Evolutionary conservation across 208 protist species (phyloP).

Genomic region (Crithidia thermophila): DNA sequence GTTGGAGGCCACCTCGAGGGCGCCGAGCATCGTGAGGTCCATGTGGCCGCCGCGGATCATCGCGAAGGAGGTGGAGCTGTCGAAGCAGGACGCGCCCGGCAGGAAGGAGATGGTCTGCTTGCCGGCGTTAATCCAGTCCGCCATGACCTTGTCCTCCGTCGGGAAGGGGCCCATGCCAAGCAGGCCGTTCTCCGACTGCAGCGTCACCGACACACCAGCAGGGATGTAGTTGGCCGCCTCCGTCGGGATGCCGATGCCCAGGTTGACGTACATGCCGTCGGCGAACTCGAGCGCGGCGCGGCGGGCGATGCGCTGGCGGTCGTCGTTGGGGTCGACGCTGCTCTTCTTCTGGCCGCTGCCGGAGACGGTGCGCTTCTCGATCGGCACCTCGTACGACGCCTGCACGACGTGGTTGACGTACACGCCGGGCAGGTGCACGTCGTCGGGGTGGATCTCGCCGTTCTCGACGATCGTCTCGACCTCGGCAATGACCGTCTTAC

Average conservation of each 20-base stretch:
- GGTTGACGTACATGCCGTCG: slow-evolving; percentile 97
- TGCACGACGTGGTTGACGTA: slow-evolving; percentile 95
- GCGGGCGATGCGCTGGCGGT: slow-evolving; percentile 91
- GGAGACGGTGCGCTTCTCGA: slow-evolving; percentile 55
- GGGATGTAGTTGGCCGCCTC: slow-evolving; percentile 93
- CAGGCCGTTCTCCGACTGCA: slow-evolving; percentile 94
- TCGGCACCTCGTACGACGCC: slow-evolving; percentile 54
- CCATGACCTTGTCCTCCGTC: slow-evolving; percentile 76
- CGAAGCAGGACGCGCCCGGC: slow-evolving; percentile 94
- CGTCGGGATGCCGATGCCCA: slow-evolving; percentile 98
- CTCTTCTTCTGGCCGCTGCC: slow-evolving; percentile 40
- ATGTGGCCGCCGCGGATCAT: slow-evolving; percentile 98
- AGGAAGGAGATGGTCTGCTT: slow-evolving; percentile 97
- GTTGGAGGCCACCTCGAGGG: slow-evolving; percentile 92
- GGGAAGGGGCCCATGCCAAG: slow-evolving; percentile 95
- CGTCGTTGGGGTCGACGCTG: slow-evolving; percentile 34
- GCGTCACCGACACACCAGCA: slow-evolving; percentile 79
- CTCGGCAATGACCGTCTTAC: slow-evolving; percentile 93
- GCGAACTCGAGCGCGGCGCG: slow-evolving; percentile 95
- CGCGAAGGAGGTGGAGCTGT: slow-evolving; percentile 93
- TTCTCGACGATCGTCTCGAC: slow-evolving; percentile 96
- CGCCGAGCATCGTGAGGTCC: slow-evolving; percentile 97
- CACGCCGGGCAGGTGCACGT: slow-evolving; percentile 95
- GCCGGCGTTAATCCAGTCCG: slow-evolving; percentile 97
- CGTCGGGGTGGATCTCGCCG: slow-evolving; percentile 92